Evolutionary conservation across 441 rosid genomes (phyloP), one percentile per base, ranked within the genome.

Genomic region (Sinapis alba): DNA sequence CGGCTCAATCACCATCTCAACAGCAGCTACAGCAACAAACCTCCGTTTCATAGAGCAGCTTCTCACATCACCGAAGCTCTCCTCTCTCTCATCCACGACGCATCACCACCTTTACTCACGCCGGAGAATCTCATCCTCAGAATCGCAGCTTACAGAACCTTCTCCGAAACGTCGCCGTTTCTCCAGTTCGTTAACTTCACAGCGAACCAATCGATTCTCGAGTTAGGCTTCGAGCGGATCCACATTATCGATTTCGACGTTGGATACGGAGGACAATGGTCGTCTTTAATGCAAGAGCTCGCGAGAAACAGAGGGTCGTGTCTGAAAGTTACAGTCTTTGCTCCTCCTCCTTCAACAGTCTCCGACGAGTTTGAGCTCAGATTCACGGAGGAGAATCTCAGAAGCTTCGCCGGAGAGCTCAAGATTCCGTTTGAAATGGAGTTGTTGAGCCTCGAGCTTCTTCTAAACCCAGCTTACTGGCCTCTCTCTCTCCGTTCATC

Each of bases 1-100:
- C 99, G 98, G 99, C 99, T 96, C 98, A 96, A 96, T 96, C 99
- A 96, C 87, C 80, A 76, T 76, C 61, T 88, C 91, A 16, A 71
- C 61, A 72, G 11, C 15, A 77, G 23, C 73, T 9, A 47, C 21
- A 47, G 16, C 54, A 53, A 90, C 76, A 92, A 89, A 85, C 84
- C 98, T 84, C 78, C 82, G 63, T 84, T 89, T 79, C 80, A 79
- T 2, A 83, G 98, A 91, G 90, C 89, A 70, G 97, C 95, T 80
- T 86, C 79, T 78, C 88, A 89, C 75, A 86, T 91, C 84, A 75
- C 84, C 75, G 96, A 92, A 83, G 91, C 96, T 76, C 84, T 95
- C 51, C 87, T 83, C 57, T 84, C 84, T 21, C 84, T 87, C 12
- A 79, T 88, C 26, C 88, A 83, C 68, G 65, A 63, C 60, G 3